Base-by-base conservation (phyloP, 2,329 filamentous ascomycete species). In the Fusarium sp. region DNA sequence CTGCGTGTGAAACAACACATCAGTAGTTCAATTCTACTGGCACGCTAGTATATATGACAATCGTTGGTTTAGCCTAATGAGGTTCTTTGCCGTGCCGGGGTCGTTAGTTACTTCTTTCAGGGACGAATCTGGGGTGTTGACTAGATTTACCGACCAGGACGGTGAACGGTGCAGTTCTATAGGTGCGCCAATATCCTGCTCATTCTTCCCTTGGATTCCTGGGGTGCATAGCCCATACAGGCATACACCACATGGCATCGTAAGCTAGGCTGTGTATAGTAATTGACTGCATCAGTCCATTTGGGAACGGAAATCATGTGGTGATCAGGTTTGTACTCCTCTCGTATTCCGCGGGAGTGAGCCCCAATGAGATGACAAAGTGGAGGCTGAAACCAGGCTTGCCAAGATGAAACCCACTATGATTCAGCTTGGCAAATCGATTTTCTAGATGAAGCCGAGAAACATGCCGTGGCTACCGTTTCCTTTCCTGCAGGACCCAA, bases 331-430 rank as follows among this genome's bases (percentile, higher is more conserved):
- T 30, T 30, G 28, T 10, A n/a, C 18, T n/a, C 20, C 15, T 65
- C 24, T 39, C 44, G 36, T 51, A 47, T 44, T 38, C 28, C 30
- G 36, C 15, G 42, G 33, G 33, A 38, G 11, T 6, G 44, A 36
- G 28, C 7, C 11, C 16, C 26, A 39, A 31, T 54, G 41, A 44
- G 33, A 45, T 54, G 28, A 22, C 30, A 15, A 11, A n/a, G 64
- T 61, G 64, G 64, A 61, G 45, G 64, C 44, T 67, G 51, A 67
- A 67, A 67, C 64, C 18, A 42, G 38, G 41, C 64, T 44, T 42
- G 64, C 62, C 64, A 67, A 47, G 62, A 67, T 67, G 64, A 67
- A 67, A 67, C 64, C 44, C 44, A 67, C 64, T 53, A 67, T 61
- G 64, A 45, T 67, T 66, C 64, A 67, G 44, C 62, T 67, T 67